These are phyloP conservation scores for Coemansia sp. DNA, from an alignment of 192 early-diverging fungal genomes.

Conservation along the genomic window DNA sequence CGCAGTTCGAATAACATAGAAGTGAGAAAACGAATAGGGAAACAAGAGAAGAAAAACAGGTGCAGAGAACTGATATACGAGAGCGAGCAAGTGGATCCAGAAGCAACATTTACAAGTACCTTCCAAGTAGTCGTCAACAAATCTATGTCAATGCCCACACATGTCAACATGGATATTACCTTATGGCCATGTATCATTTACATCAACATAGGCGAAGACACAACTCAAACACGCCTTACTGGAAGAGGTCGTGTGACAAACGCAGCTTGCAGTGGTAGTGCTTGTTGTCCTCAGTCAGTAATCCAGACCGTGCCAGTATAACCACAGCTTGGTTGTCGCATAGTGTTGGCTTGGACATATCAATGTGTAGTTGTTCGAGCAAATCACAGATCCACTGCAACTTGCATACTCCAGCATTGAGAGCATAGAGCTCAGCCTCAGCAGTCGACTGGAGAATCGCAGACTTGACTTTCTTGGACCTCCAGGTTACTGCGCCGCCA, in stretches of 20 bases:
- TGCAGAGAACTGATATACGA: background rate
- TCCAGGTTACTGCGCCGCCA: slow-evolving; percentile 8
- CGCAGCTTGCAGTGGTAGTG: background rate
- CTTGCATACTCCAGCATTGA: slow-evolving; percentile 9
- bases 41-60: too few relatives aligned
- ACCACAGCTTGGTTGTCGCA: too few relatives aligned
- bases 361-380: background rate
- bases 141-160: too few relatives aligned
- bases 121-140: too few relatives aligned
- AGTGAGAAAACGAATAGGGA: too few relatives aligned
- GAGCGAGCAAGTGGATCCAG: background rate
- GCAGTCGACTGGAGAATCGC: slow-evolving; percentile 13
- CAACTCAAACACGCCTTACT: too few relatives aligned
- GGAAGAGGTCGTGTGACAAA: background rate
- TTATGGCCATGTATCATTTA: too few relatives aligned
- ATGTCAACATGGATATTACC: too few relatives aligned
- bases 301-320: background rate
- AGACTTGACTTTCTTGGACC: slow-evolving; percentile 11
- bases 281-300: slow-evolving; percentile 1
- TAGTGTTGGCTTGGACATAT: too few relatives aligned
- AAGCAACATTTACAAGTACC: too few relatives aligned
- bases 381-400: background rate
- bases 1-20: too few relatives aligned
- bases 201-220: too few relatives aligned
- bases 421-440: slow-evolving; percentile 6